Base-by-base conservation (phyloP, 1,139 yeast genomes). In the Torulaspora pretoriensis region DNA sequence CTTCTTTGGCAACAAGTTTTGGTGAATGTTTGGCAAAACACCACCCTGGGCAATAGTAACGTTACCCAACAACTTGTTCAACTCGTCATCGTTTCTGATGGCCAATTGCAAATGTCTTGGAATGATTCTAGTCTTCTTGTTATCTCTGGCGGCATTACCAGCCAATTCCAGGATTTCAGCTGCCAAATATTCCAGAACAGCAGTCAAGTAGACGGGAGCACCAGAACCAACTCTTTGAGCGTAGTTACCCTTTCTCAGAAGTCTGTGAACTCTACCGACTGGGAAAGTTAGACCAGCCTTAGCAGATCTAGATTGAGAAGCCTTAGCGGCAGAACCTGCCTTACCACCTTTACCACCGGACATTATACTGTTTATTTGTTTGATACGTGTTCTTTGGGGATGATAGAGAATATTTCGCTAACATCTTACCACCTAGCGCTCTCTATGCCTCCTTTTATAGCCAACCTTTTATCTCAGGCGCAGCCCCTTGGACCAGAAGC, bases 151-250 rank as follows among this genome's bases (percentile, higher is more conserved):
- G 53, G 97, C 97, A 73, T 90, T 92, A 78, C 97, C 97, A 53
- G 97, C 97, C 76, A 90, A 82, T 76, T 90, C 97, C 62, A 90
- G 80, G 57, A 90, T 89, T 81, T 90, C 97, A 57, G 97, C 97
- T 59, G 97, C 90, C 68, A 90, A 78, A 71, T 90, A 90, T 74
- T 90, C 97, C 62, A 90, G 81, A 49, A 90, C 97, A 40, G 97
- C 95, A 58, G 97, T 92, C 63, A 90, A 78, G 75, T 89, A 90
- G 56, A 90, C 94, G 72, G 94, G 94, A 63, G 95, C 95, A 79
- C 96, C 97, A 60, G 97, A 90, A 81, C 97, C 97, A 65, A 90
- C 84, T 80, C 97, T 86, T 78, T 90, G 97, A 64, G 97, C 97
- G 77, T 90, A 90, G 83, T 90, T 90, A 68, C 97, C 97, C 76